Conservation (phyloP, 176 grass and related monocot genomes). For the Panicum miliaceum region DNA sequence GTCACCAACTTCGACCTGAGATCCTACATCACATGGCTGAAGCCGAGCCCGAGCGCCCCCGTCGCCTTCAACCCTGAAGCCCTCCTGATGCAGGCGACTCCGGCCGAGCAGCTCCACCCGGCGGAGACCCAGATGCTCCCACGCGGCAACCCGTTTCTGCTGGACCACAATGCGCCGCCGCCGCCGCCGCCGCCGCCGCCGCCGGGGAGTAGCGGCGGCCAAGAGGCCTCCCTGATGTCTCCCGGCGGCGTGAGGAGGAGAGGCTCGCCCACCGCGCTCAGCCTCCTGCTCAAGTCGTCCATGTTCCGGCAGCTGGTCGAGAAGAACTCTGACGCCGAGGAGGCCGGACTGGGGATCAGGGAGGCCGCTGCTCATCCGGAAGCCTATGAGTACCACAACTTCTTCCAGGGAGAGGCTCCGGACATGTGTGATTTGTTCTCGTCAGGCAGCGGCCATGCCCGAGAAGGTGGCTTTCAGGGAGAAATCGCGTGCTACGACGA, state of each 20-base stretch:
- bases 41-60: constrained; percentile 27
- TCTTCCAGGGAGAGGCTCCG: constrained; percentile 37
- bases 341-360: neutral
- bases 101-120: constrained; percentile 18
- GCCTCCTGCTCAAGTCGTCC: constrained; percentile 74
- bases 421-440: constrained; percentile 44
- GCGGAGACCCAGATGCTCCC: constrained; percentile 29
- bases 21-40: constrained; percentile 77
- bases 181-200: neutral
- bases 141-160: constrained; percentile 30
- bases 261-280: constrained; percentile 54
- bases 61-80: constrained; percentile 11
- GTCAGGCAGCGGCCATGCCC: neutral
- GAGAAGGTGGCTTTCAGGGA: neutral
- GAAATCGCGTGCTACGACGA: constrained; percentile 15
- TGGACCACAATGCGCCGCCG: constrained; percentile 11
- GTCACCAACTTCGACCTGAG: constrained; percentile 81
- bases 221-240: constrained; percentile 15
- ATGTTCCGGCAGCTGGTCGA: constrained; percentile 73
- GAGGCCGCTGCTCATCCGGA: neutral
- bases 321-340: constrained; percentile 51
- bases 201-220: neutral
- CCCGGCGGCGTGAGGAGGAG: constrained; percentile 34
- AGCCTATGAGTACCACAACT: constrained; percentile 42
- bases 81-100: constrained; percentile 10